Evolutionary conservation across 345 rosid genomes (phyloP).

Genomic region (Cardamine resedifolia): DNA sequence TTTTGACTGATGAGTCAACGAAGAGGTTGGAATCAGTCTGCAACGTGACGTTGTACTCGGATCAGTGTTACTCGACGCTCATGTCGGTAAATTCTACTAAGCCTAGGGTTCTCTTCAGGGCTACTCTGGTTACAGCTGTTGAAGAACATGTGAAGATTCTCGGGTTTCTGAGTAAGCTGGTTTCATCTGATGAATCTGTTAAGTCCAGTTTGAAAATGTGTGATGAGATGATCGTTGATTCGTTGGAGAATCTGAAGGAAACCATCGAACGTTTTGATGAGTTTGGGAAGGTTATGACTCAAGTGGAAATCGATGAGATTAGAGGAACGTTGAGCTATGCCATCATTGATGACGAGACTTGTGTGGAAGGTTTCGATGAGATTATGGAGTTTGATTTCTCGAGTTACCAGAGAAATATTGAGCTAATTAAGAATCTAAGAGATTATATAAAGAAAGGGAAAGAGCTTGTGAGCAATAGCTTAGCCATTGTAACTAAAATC

Average conservation of each 20-base stretch:
- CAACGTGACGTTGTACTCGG: background rate
- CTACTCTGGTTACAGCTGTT: background rate
- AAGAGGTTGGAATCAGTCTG: background rate
- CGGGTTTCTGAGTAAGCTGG: background rate
- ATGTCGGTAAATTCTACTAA: background rate
- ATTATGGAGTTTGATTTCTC: background rate
- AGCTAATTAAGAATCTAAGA: background rate
- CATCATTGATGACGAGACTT: background rate
- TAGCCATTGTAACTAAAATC: background rate
- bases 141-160: background rate
- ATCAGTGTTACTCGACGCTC: background rate
- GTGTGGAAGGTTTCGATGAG: background rate
- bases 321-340: background rate
- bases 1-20: background rate
- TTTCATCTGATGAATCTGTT: background rate
- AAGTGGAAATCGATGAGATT: background rate
- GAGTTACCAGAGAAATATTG: background rate
- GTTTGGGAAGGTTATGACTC: background rate
- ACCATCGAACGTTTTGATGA: background rate
- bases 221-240: background rate
- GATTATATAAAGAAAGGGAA: background rate
- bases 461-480: background rate
- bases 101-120: conserved; percentile 3
- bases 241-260: background rate
- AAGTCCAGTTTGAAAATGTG: background rate